Base-by-base conservation (phyloP, 1,284 basidiomycete species). In the Sporisorium graminicola region DNA sequence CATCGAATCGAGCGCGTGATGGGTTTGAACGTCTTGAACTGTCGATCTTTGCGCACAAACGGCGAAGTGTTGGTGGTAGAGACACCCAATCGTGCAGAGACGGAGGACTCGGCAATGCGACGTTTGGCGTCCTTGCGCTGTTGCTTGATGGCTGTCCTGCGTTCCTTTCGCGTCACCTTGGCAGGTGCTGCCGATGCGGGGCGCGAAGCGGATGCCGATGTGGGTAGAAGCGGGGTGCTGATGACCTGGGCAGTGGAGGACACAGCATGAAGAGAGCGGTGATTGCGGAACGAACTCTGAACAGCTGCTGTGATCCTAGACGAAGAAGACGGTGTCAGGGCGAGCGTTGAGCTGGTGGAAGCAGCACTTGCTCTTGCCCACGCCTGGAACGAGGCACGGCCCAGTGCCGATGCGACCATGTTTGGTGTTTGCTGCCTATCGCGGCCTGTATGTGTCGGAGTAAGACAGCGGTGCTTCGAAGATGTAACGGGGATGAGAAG, bases 1-100 rank as follows among this genome's bases (percentile, higher is more conserved):
- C 98, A 95, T 49, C 95, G 93, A 53, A 96, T 90, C 79, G 92
- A 83, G 4, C 93, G 93, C 0, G 93, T 91, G 70, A 94, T 88
- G 75, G 94, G 94, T 85, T 95, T 94, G 88, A 92, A 95, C 10
- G 92, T 94, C 88, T 95, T 95, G 89, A 92, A 94, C 67, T 86
- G 84, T 52, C 77, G 74, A 61, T 85, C 82, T 20, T 79, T 81
- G 26, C 84, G 75, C 16, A 84, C 84, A 42, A 78, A 80, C 3
- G 84, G 83, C 46, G 84, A 77, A 6, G 70, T 57, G 12, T 63
- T 75, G 52, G 68, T 51, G 16, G 78, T 75, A 13, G 67, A 61
- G 1, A 85, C 74, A 26, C 83, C 84, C n/a, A 83, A 60, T 18
- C 78, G 74, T 0, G 74, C 82, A 2, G 82, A 78, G 14, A 83